These are phyloP conservation scores for Cymbidium sinense DNA, from an alignment of 106 monocot genomes.

Conservation along the genomic window DNA sequence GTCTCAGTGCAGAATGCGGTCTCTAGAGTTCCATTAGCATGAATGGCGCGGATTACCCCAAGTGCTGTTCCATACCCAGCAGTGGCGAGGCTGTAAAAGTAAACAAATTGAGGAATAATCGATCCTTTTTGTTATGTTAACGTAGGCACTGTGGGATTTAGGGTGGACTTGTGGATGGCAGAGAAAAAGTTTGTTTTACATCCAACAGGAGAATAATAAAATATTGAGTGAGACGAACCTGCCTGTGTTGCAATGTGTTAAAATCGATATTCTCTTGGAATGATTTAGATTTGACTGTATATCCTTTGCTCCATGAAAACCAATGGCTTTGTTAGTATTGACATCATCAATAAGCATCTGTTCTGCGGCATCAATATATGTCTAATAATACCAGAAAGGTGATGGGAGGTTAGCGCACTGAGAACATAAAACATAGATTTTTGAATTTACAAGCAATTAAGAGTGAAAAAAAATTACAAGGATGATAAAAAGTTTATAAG, in stretches of 20 bases:
- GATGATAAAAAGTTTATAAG: not conserved
- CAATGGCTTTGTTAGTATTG: conserved; percentile 76
- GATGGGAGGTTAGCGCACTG: not conserved
- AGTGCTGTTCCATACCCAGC: conserved; percentile 99
- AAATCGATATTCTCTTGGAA: conserved; percentile 43
- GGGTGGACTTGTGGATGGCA: too few relatives aligned
- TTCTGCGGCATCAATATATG: conserved; percentile 76
- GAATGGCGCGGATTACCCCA: conserved; percentile 87
- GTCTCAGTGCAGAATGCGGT: conserved; percentile 93
- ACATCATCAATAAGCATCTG: conserved; percentile 89
- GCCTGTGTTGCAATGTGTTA: conserved; percentile 99
- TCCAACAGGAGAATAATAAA: not conserved
- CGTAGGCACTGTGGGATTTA: too few relatives aligned
- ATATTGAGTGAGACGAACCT: conserved; percentile 37
- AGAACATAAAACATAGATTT: not conserved
- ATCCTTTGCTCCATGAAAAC: conserved; percentile 67
- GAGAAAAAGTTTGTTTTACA: not conserved
- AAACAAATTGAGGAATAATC: not conserved
- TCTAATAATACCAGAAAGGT: conserved; percentile 20
- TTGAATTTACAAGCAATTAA: not conserved
- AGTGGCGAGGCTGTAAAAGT: conserved; percentile 74
- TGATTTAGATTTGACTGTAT: conserved; percentile 27
- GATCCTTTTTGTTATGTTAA: not conserved
- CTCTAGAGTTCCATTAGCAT: conserved; percentile 55
- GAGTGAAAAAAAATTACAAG: not conserved